Base-by-base conservation (phyloP, 1,284 basidiomycete genomes). In the Rhodotorula sp. region DNA sequence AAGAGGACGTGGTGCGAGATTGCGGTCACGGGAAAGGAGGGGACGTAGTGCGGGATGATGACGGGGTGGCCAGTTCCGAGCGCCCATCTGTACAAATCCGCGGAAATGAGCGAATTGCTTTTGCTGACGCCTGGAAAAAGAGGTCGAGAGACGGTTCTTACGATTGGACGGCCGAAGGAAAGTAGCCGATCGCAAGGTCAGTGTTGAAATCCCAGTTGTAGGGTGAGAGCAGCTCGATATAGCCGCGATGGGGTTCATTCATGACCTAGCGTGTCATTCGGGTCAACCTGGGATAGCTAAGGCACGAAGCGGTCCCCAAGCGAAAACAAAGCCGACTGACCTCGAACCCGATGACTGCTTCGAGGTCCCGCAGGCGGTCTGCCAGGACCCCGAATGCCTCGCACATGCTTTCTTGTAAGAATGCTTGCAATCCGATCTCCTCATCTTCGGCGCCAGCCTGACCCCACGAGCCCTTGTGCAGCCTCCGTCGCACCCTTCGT, bases 161-260 rank as follows among this genome's bases (percentile, higher is more conserved):
- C 64, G 91, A 70, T 64, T 83, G 79, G 0, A 80, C 67, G 1
- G 81, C 72, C 1, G 76, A 75, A 0, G 82, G 80, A 78, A 89
- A 87, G 79, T 89, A 84, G 22, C 89, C 88, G 42, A 97, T 85
- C 77, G 97, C 93, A 10, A 99, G 85, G 78, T 98, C 94, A 17
- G 94, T 96, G 73, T 92, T 93, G 81, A 96, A 94, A 80, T 97
- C 89, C 82, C 92, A 98, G 45, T 83, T 83, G 77, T 97, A 88
- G 63, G 97, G 85, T 4, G 91, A 92, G 54, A 87, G 84, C 5
- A 95, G 83, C 67, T 90, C 87, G 70, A 96, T 87, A 78, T 94
- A 96, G 33, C 95, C 96, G 77, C 89, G 85, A 81, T 99, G 95
- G 1, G 95, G 95, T 81, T 99, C 95, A 78, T 99, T 99, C 86